Evolutionary conservation across 306 rosid genomes (phyloP).

Genomic region (cucumber (Cucumis sativus)): Cucumber_9930_V3 NC_026656.2:14138001-14138500

Average conservation of each 20-base stretch:
- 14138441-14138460: not conserved
- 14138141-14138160: not conserved
- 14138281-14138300: not conserved
- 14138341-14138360: not conserved
- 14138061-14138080: not conserved
- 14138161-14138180: too few relatives aligned
- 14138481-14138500: conserved; percentile 75
- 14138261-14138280: not conserved
- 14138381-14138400: conserved; percentile 49
- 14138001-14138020: not conserved
- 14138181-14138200: too few relatives aligned
- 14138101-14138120: not conserved
- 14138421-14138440: conserved; percentile 38
- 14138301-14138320: not conserved
- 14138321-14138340: not conserved
- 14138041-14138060: not conserved
- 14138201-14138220: not conserved
- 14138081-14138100: not conserved
- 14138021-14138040: not conserved
- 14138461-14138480: conserved; percentile 16
- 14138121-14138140: not conserved
- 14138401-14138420: conserved; percentile 79
- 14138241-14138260: not conserved
- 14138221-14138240: not conserved
- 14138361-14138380: conserved; percentile 16